Evolutionary conservation across 257 asterid species (phyloP).

Genomic region (Voacanga thouarsii): DNA sequence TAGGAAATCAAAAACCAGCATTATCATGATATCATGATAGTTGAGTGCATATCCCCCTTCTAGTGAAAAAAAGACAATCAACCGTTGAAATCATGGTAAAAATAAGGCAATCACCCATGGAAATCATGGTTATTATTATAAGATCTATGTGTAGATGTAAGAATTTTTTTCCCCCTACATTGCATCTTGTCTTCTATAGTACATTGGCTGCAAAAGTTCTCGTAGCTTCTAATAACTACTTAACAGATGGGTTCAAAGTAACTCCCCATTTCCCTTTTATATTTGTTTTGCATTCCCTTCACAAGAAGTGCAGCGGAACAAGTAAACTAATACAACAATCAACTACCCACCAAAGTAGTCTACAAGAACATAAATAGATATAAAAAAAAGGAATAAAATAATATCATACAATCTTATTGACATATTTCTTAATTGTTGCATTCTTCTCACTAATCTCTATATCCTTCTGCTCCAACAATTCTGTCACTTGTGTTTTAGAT

Average conservation of each 20-base stretch:
- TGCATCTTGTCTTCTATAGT: neutral
- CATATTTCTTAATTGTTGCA: too few relatives aligned
- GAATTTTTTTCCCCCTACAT: neutral
- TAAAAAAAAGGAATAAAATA: neutral
- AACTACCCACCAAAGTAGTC: too few relatives aligned
- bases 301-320: neutral
- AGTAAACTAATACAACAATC: neutral
- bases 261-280: too few relatives aligned
- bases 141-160: too few relatives aligned
- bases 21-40: neutral
- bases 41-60: neutral
- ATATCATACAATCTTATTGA: slow-evolving; percentile 75
- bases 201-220: neutral
- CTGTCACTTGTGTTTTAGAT: slow-evolving; percentile 88
- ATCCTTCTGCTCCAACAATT: slow-evolving; percentile 74
- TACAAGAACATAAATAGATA: neutral
- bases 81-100: neutral
- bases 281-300: neutral
- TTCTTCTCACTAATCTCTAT: slow-evolving; percentile 76
- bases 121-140: neutral
- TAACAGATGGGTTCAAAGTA: too few relatives aligned
- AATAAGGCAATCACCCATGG: too few relatives aligned
- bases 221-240: neutral
- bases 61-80: too few relatives aligned
- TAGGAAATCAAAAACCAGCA: neutral